Base-by-base conservation (phyloP, 2,329 filamentous ascomycete genomes). In the Harringtonia aguacate region DNA sequence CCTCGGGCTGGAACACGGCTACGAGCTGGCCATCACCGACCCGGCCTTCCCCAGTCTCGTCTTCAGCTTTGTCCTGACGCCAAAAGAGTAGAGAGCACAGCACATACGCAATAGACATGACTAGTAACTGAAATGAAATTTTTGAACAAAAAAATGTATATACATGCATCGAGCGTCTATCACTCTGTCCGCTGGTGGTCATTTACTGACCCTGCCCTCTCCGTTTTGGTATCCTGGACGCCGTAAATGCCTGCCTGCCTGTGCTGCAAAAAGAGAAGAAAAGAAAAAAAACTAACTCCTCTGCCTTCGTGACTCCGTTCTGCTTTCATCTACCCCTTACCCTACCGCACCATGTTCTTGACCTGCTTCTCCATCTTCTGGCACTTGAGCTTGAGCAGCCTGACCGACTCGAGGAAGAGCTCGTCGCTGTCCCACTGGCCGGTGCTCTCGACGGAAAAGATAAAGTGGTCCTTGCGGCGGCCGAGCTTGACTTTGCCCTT, bases 371-470 rank as follows among this genome's bases (percentile, higher is more conserved):
- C 81, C 50, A 90, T 71, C 55, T 74, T 73, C 58, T 79, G 68
- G 53, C 86, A 92, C 71, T 97, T 97, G 55, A 77, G 71, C 69
- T 89, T 95, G 50, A 98, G 67, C 53, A 87, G 70, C 66, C 83
- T 84, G 41, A 98, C 75, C 24, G 86, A 81, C 66, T 97, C 88
- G 45, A 98, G 65, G 69, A 98, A 97, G 51, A 98, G 72, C 64
- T 88, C 81, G 56, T 97, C 90, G 58, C 88, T 95, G 47, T 92
- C 82, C 70, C 87, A 94, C 67, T 98, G 92, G 7, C 92, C 94
- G 0, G 87, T 83, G 69, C 89, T 95, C 71, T 98, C 92, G 30
- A 98, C 75, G 44, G 80, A 84, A 72, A 92, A 98, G 64, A 98
- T 97, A 63, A 98, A 98, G 67, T 98, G 94, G 62, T 98, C 92